A percentile compares a stretch with the other conserved stretches of the same genome.
These are phyloP conservation scores for Calonectria honghensis DNA, from an alignment of 2,329 filamentous ascomycete genomes.

Conservation along the genomic window DNA sequence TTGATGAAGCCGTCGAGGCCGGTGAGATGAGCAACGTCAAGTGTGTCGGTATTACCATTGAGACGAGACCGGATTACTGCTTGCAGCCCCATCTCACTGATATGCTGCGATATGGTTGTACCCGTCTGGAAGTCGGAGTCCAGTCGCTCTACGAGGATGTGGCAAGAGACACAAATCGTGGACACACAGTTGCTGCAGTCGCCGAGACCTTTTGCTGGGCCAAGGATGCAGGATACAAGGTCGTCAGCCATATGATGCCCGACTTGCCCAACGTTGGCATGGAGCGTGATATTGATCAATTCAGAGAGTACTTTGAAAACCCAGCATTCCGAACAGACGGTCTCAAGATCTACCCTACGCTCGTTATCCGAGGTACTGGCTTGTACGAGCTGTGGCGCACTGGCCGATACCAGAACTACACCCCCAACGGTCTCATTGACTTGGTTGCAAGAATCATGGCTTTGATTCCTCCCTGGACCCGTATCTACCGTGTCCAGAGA, in stretches of 20 bases:
- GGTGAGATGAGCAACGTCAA: conserved; percentile 98
- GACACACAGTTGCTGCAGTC: conserved; percentile 95
- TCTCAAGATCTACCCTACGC: conserved; percentile 97
- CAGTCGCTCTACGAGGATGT: conserved; percentile 99
- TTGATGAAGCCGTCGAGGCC: conserved; percentile 95
- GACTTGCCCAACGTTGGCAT: conserved; percentile 98
- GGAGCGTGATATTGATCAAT: conserved; percentile 97
- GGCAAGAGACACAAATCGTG: conserved; percentile 96
- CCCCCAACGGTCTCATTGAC: conserved; percentile 96
- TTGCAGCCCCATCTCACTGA: conserved; percentile 94
- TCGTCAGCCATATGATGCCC: conserved; percentile 99
- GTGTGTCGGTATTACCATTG: conserved; percentile 98
- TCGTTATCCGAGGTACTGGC: conserved; percentile 97
- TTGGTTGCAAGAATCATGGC: conserved; percentile 97
- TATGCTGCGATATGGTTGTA: conserved; percentile 99
- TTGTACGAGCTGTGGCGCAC: conserved; percentile 98
- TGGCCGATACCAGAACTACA: conserved; percentile 98
- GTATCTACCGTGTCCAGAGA: conserved; percentile 98
- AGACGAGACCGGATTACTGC: conserved; percentile 97
- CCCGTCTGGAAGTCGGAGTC: conserved; percentile 93
- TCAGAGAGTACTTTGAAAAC: conserved; percentile 98
- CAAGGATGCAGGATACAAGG: conserved; percentile 99
- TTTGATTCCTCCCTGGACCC: conserved; percentile 96
- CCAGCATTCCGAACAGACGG: conserved; percentile 97
- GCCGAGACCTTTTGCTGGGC: conserved; percentile 98